phyloP scores from a whole-genome alignment of 2,329 filamentous ascomycete genomes.

The Diaporthe ilicicola region DNA sequence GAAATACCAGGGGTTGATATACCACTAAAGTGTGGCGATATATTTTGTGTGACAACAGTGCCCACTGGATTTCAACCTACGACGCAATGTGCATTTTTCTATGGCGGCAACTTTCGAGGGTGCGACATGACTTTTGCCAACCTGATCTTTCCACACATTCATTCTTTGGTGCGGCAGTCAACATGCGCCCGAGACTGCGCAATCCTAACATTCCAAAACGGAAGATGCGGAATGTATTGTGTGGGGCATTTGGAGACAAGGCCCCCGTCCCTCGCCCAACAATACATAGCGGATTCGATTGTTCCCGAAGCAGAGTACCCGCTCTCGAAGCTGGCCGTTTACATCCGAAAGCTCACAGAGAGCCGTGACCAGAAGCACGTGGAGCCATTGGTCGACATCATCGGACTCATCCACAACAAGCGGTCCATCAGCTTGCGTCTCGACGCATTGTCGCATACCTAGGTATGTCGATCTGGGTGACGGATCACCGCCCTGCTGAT shows the following conservation, averaged over 20 bases:
- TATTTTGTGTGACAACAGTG: no score
- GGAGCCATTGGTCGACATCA: slow-evolving; percentile 38
- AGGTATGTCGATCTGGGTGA: slow-evolving; percentile 22
- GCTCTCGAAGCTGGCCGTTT: slow-evolving; percentile 43
- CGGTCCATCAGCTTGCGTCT: slow-evolving; percentile 38
- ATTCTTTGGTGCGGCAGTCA: slow-evolving; percentile 47
- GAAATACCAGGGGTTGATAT: no score
- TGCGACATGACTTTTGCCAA: slow-evolving; percentile 44
- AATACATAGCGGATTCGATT: slow-evolving; percentile 41
- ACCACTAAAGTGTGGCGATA: no score
- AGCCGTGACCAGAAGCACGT: slow-evolving; percentile 43
- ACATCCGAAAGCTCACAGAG: slow-evolving; percentile 46
- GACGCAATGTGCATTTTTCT: slow-evolving; percentile 43
- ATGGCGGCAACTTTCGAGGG: slow-evolving; percentile 48
- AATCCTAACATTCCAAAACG: slow-evolving; percentile 43
- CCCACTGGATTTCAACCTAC: neutral
- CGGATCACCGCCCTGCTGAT: slow-evolving; percentile 43
- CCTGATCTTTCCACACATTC: slow-evolving; percentile 37
- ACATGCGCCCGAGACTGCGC: slow-evolving; percentile 48
- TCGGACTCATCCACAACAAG: slow-evolving; percentile 47
- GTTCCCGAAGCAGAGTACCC: slow-evolving; percentile 41
- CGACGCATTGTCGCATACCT: neutral
- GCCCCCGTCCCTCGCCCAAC: neutral
- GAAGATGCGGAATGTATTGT: slow-evolving; percentile 44
- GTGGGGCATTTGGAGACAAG: neutral